phyloP scores from a whole-genome alignment of 768 basidiomycete species.

The Lactifluus rugatus region DNA sequence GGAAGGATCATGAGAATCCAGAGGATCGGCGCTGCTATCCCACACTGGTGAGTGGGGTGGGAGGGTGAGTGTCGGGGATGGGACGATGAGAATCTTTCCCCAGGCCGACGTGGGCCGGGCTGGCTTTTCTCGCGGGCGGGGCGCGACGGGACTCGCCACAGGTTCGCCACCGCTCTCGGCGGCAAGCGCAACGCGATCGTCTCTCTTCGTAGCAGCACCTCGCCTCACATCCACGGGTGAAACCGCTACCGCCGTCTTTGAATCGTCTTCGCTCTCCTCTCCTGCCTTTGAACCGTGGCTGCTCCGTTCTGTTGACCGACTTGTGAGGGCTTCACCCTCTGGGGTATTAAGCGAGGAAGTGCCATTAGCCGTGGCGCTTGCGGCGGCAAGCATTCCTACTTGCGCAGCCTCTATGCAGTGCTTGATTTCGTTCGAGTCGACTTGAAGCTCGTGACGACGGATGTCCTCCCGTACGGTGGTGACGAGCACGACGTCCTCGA shows the following conservation, averaged over 20 bases:
- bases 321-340: not conserved
- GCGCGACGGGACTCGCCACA: not conserved
- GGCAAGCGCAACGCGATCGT: too few species aligned
- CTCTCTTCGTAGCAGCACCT: not conserved
- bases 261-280: not conserved
- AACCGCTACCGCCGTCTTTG: not conserved
- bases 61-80: not conserved
- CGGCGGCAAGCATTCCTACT: constrained; percentile 3
- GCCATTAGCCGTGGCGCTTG: not conserved
- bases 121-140: not conserved
- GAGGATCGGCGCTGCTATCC: not conserved
- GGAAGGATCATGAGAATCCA: not conserved
- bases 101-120: not conserved
- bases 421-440: constrained; percentile 1
- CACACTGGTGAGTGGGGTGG: not conserved
- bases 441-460: constrained; percentile 1
- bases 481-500: constrained; percentile 15
- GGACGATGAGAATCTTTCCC: constrained; percentile 11
- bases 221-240: constrained; percentile 5
- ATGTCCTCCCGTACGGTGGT: constrained; percentile 17
- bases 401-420: constrained; percentile 7
- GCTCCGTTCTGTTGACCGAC: not conserved
- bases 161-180: not conserved
- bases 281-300: not conserved
- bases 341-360: not conserved